Percentiles rank a stretch among this genome's conserved stretches.
Evolutionary conservation across 2,329 filamentous ascomycete genomes (phyloP).

Genomic region (Dothideomycetes sp.): DNA sequence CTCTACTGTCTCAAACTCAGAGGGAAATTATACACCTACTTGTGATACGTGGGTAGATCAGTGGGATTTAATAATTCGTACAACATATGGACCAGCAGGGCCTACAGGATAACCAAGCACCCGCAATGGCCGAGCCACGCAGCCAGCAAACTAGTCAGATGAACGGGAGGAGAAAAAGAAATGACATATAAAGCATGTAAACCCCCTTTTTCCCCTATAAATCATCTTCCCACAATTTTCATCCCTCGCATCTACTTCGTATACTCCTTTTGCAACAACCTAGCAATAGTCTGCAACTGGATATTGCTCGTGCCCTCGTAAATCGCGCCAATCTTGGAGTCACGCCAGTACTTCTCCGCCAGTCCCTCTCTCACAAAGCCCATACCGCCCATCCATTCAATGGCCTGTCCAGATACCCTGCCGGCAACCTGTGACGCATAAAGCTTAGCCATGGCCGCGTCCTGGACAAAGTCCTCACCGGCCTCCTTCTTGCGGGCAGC

Average conservation of each 20-base stretch:
- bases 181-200: too few species aligned
- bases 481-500: conserved; percentile 97
- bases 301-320: conserved; percentile 74
- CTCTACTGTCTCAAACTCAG: too few species aligned
- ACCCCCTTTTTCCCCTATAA: too few species aligned
- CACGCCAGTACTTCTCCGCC: conserved; percentile 94
- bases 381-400: conserved; percentile 99
- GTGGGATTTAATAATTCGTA: too few species aligned
- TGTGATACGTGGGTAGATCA: too few species aligned
- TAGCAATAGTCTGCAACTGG: conserved; percentile 60
- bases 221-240: too few species aligned
- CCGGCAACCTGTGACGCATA: conserved; percentile 89
- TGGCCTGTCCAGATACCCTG: conserved; percentile 69
- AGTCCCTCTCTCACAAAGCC: conserved; percentile 93
- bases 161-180: too few species aligned
- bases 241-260: conserved; percentile 45
- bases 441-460: conserved; percentile 97
- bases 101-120: too few species aligned
- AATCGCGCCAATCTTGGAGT: conserved; percentile 97
- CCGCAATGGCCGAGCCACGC: too few species aligned
- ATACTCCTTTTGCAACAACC: conserved; percentile 58
- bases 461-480: conserved; percentile 85
- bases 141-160: too few species aligned
- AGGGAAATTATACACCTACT: too few species aligned
- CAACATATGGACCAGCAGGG: too few species aligned